phyloP scores from a whole-genome alignment of 352 stramenopile genomes.

The Phytophthora colocasiae region DNA sequence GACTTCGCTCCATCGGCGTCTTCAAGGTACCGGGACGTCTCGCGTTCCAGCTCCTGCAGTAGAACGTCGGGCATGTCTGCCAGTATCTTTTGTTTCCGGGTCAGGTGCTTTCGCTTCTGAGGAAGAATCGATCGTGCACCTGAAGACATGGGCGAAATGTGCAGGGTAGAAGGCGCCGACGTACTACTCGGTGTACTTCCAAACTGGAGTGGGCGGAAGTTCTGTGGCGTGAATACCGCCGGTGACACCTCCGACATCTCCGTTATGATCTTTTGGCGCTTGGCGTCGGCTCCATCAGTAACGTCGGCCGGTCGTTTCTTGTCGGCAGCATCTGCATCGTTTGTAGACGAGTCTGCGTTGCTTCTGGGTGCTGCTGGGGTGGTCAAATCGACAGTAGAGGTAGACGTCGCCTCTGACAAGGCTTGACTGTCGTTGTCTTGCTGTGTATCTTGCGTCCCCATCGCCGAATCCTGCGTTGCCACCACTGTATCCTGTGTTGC shows the following conservation, averaged over 20 bases:
- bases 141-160: constrained; percentile 42
- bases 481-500: constrained; percentile 17
- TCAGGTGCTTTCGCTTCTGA: constrained; percentile 39
- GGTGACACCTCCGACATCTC: constrained; percentile 1
- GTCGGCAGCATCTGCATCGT: constrained; percentile 2
- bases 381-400: constrained; percentile 7
- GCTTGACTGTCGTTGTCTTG: constrained; percentile 14
- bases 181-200: constrained; percentile 17
- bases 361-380: constrained; percentile 3
- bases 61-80: constrained; percentile 40
- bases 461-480: constrained; percentile 17
- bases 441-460: constrained; percentile 20
- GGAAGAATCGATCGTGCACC: constrained; percentile 21
- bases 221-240: constrained; percentile 23
- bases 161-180: constrained; percentile 21
- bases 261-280: constrained; percentile 33
- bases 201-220: constrained; percentile 3
- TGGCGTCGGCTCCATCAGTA: constrained; percentile 6
- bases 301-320: constrained; percentile 24
- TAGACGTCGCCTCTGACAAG: constrained; percentile 13
- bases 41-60: constrained; percentile 43
- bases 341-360: neutral
- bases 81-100: constrained; percentile 50
- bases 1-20: constrained; percentile 16
- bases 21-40: constrained; percentile 39